Evolutionary conservation across 1,139 yeast species (phyloP), one percentile per base, ranked within the genome.

Genomic region (Petasospora rhodanensis): DNA sequence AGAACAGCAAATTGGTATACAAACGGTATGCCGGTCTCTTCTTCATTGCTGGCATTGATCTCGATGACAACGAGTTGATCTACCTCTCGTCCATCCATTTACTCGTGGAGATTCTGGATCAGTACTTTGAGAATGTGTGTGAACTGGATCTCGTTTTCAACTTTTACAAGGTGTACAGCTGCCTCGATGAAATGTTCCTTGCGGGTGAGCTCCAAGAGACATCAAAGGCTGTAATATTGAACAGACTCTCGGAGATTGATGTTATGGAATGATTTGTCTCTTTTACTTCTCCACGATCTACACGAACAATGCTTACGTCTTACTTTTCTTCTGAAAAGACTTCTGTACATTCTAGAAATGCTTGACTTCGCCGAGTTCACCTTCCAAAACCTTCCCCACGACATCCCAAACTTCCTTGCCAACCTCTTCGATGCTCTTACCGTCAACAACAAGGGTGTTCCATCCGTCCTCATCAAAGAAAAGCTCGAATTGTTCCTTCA

Each of bases 21-120:
- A 68, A 95, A 46, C 65, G 96, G 41, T 91, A 89, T 54, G 96
- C 96, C 2, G 98, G 98, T 7, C 62, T 91, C 13, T 89, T 79
- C 58, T 87, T 91, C 54, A 76, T 89, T 18, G 72, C 83, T 38
- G 82, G 93, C 34, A 76, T 87, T 10, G 95, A 83, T 46, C 59
- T 73, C 21, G 62, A 63, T 11, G 96, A 87, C 53, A 80, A 80
- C 51, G 96, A 89, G 54, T 68, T 91, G 42, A 75, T 80, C 37
- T 83, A 82, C 53, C 64, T 91, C 37, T 95, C 91, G 45, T 78
- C 86, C 20, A 75, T 91, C 22, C 98, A 91, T 54, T 65, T 89
- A 36, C 76, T 91, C 46, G 97, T 91, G 17, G 96, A 91, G 58
- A 76, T 87, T 9, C 63, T 91, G 40, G 98, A 91, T 55, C 69